A percentile compares a stretch with the other conserved stretches of the same genome.
phyloP scores from a whole-genome alignment of 2,329 filamentous ascomycete genomes.

The Fusarium buxicola region DNA sequence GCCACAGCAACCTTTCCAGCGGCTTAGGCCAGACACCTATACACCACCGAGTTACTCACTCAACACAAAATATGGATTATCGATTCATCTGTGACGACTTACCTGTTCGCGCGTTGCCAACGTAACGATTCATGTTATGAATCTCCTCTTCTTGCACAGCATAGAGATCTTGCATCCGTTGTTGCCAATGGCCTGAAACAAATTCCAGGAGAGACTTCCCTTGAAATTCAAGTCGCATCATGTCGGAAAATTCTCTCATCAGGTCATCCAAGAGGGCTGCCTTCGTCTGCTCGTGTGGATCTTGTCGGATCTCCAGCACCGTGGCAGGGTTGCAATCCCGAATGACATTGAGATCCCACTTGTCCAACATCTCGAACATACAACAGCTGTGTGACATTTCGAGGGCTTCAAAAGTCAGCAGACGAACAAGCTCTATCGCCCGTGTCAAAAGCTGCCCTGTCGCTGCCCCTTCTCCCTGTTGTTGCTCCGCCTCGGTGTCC shows the following conservation, averaged over 20 bases:
- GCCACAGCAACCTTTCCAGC: background rate
- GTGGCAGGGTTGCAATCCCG: background rate
- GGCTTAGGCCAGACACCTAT: background rate
- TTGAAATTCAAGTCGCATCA: background rate
- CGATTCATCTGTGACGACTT: too few species aligned
- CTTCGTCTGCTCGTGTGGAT: background rate
- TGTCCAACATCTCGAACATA: background rate
- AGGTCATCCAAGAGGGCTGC: background rate
- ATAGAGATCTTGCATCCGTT: background rate
- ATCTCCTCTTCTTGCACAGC: background rate
- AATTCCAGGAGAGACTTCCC: background rate
- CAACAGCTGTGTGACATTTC: conserved; percentile 1
- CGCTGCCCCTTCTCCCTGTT: background rate
- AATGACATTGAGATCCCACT: background rate
- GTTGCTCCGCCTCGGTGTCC: too few species aligned
- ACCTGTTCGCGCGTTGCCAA: background rate
- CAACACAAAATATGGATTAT: too few species aligned
- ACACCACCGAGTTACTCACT: too few species aligned
- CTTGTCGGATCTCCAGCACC: background rate
- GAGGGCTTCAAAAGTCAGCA: conserved; percentile 5
- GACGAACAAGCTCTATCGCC: background rate
- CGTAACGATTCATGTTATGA: background rate
- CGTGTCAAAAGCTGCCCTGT: background rate
- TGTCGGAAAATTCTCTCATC: background rate
- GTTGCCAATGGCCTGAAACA: background rate